Base-by-base conservation (phyloP, 2,329 filamentous ascomycete species). In the Aspergillus chevalieri region DNA sequence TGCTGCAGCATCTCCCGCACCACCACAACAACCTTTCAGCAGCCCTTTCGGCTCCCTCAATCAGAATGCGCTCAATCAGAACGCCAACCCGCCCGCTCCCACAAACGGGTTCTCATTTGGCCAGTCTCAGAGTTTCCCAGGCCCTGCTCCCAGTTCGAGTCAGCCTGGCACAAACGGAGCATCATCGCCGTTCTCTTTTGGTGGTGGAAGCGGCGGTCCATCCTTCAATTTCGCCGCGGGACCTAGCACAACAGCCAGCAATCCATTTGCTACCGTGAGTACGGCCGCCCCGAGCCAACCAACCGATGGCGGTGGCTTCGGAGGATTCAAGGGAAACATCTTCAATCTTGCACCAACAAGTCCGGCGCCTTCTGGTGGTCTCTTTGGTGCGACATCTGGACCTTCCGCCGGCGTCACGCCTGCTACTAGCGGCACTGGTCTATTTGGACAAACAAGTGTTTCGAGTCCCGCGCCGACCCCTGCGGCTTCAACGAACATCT, bases 61-160 rank as follows among this genome's bases (percentile, higher is more conserved):
- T 48, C 58, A 64, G 15, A 66, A 67, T 50, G 57, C 59, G 28
- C 53, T 60, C 21, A 58, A 64, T 14, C 58, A 57, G n/a, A 48
- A 56, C 30, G 48, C 59, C 19, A 43, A 49, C 22, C 46, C 47
- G 19, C 47, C 53, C 17, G 55, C 60, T 9, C 46, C 56, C 21
- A 50, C 62, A n/a, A 67, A 65, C 50, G 61, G 64, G 6, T 66
- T 68, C 43, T 47, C 54, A 24, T 69, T 69, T 52, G 64, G 65
- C n/a, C 63, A 68, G 51, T 65, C 63, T 41, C 67, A 67, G 48
- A 67, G 63, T 47, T 70, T 70, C 45, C 63, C 61, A 42, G 63
- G 60, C 48, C 58, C 61, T 19, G 54, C 50, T 43, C 51, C 60
- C 48, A 54, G 44, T 43, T 47, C 58, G 26, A 57, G 52, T 34